Conservation (phyloP, 331 rosid species). For the Pyracantha coccinea region DNA sequence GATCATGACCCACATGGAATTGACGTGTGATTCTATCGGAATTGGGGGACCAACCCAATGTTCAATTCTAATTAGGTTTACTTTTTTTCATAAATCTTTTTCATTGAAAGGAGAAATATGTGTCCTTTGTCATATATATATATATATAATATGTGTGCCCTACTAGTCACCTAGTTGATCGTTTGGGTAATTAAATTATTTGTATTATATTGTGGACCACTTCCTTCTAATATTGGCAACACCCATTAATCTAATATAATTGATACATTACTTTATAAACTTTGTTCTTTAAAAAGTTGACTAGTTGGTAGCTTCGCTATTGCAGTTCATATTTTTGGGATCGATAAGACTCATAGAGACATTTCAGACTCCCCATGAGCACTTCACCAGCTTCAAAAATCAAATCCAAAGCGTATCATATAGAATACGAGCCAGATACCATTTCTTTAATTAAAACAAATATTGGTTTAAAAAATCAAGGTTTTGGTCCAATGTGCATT, state of each 20-base stretch:
- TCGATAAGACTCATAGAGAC: too few relatives aligned
- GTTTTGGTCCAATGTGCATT: conserved; percentile 35
- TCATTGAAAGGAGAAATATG: conserved; percentile 37
- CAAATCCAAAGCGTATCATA: too few relatives aligned
- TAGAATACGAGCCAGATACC: too few relatives aligned
- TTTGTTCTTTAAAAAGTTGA: too few relatives aligned
- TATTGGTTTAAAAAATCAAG: neutral
- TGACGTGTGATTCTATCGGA: conserved; percentile 59
- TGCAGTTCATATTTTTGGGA: accelerated
- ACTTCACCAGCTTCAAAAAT: too few relatives aligned
- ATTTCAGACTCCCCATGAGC: too few relatives aligned
- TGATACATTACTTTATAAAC: too few relatives aligned
- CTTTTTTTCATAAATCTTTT: conserved; percentile 42
- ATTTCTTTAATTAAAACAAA: neutral
- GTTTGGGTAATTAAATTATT: conserved; percentile 14
- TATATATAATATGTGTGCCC: conserved; percentile 8
- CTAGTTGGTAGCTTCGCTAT: too few relatives aligned
- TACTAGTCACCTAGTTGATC: conserved; percentile 5
- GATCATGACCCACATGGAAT: conserved; percentile 31
- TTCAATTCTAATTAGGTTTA: conserved; percentile 15
- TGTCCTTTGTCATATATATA: conserved; percentile 15
- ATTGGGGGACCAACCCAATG: conserved; percentile 34
- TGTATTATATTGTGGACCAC: neutral
- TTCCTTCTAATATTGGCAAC: neutral
- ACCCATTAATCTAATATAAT: neutral